phyloP scores from a whole-genome alignment of 768 basidiomycete genomes.

The Auricularia cornea region DNA sequence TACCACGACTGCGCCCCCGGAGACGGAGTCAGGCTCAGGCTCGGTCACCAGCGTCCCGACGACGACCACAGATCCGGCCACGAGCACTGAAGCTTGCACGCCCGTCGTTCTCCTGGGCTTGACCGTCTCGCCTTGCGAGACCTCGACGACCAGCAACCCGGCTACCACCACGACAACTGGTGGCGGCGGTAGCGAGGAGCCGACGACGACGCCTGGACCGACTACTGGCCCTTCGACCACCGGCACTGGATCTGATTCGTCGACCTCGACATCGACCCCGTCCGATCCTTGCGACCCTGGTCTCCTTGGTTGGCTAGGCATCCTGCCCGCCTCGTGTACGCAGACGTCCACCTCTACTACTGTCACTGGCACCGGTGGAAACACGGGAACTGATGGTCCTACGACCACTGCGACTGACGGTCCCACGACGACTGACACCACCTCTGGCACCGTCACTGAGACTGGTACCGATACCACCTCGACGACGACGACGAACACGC shows the following conservation, averaged over 20 bases:
- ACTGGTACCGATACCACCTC: conserved; percentile 1
- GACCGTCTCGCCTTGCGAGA: background rate
- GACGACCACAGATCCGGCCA: background rate
- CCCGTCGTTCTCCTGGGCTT: background rate
- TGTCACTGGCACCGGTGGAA: conserved; percentile 1
- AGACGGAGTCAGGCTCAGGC: background rate
- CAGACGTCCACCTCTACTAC: background rate
- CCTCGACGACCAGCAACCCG: background rate
- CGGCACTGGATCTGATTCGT: background rate
- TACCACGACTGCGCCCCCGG: conserved; percentile 6
- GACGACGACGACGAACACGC: conserved; percentile 25
- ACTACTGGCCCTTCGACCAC: background rate
- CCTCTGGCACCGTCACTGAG: background rate
- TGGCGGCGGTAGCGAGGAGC: background rate
- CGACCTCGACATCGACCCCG: background rate
- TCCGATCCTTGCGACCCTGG: background rate
- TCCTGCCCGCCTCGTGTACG: background rate
- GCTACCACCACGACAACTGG: background rate
- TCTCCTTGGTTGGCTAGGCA: background rate
- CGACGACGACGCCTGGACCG: background rate
- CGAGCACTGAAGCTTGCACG: background rate
- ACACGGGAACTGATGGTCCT: background rate
- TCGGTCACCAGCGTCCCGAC: background rate
- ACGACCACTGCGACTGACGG: background rate
- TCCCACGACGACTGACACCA: conserved; percentile 3